Base-by-base conservation (phyloP, 768 basidiomycete genomes). In the Erythrobasidium yunnanense region DNA sequence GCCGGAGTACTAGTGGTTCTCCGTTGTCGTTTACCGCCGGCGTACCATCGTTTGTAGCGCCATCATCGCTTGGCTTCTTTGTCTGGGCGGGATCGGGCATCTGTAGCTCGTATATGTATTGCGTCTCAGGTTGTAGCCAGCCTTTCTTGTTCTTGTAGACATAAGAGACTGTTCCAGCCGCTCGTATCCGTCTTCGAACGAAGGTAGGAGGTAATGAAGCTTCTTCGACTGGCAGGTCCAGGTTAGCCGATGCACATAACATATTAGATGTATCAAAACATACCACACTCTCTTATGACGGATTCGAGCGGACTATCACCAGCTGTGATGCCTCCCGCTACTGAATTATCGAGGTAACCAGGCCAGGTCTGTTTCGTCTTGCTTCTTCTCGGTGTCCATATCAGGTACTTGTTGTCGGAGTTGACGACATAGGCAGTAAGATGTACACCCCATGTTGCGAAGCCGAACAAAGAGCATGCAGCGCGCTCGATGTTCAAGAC, bases 151-250 rank as follows among this genome's bases (percentile, higher is more conserved):
- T 85, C 66, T 84, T 81, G 75, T 81, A 85, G 77, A 87, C 89
- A 78, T 96, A 96, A 68, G 86, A 88, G 53, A 90, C 76, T 1
- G 82, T 81, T 2, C 91, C 90, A 8, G 80, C 82, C 5, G 82
- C 71, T 67, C 80, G 82, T 13, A 85, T 79, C 67, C 85, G 77
- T 22, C 79, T 77, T 52, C 81, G 78, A 11, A 88, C 83, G 49
- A 89, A 74, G n/a, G 78, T 75, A 55, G 84, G 84, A 2, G 80
- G 78, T 23, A 96, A 79, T 70, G 85, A 89, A 1, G 91, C 93
- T 75, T 99, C 93, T 73, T 97, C 93, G 80, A 83, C 85, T 60
- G 88, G 85, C 75, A 95, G 92, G 73, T 92, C 93, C 33, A 91
- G 32, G 5, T 11, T 2, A 47, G 23, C 29, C 22, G 81, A 34